phyloP scores from a whole-genome alignment of 2,329 filamentous ascomycete species.

The Didymosphaeria variabile region DNA sequence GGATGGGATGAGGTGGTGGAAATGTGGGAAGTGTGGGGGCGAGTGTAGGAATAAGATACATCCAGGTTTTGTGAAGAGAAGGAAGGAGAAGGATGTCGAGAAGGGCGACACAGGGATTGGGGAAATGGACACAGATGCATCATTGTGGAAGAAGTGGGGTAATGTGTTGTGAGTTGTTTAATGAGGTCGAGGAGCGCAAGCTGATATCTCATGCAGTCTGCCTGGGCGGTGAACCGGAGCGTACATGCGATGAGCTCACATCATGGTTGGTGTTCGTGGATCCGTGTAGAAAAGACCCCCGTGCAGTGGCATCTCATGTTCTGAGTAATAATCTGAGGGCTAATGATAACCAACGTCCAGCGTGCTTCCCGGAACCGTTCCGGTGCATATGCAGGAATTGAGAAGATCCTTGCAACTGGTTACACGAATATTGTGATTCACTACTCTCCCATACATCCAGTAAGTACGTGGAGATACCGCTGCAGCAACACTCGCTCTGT shows the following conservation, averaged over 20 bases:
- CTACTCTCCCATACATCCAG: not conserved
- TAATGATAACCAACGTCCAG: not conserved
- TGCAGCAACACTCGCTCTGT: not conserved
- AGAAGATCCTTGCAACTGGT: not conserved
- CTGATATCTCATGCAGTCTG: not conserved
- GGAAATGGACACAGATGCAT: constrained; percentile 1
- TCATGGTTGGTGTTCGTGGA: not conserved
- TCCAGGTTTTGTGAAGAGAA: constrained; percentile 23
- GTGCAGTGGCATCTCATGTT: not conserved
- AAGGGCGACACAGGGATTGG: constrained; percentile 12
- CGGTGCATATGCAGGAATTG: not conserved
- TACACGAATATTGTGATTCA: not conserved
- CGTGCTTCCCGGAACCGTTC: not conserved
- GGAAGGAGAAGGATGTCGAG: constrained; percentile 22
- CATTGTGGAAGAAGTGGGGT: constrained; percentile 13
- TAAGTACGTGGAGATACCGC: not conserved
- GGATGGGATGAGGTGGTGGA: constrained; percentile 29
- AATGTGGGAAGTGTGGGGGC: constrained; percentile 27
- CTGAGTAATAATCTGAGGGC: not conserved
- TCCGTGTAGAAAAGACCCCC: not conserved
- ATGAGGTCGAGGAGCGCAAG: no score
- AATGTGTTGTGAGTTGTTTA: not conserved
- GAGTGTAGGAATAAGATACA: constrained; percentile 30
- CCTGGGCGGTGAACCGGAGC: not conserved
- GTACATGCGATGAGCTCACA: not conserved